These are phyloP conservation scores for Musa beccarii DNA, from an alignment of 176 grass and related monocot species.

Conservation along the genomic window DNA sequence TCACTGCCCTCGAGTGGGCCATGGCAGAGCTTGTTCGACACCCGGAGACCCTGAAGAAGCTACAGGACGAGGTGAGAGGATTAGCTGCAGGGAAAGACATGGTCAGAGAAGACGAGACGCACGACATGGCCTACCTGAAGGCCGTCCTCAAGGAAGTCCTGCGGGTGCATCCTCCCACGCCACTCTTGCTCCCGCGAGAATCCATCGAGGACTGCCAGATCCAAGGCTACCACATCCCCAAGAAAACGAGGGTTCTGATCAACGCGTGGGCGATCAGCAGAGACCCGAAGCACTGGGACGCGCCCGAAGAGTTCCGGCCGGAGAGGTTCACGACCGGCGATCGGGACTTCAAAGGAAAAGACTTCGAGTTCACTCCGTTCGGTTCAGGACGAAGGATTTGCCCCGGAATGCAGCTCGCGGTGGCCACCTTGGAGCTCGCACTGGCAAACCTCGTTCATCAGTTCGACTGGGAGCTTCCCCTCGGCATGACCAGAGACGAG, in stretches of 20 bases:
- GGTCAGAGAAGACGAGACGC: not conserved
- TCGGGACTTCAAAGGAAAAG: not conserved
- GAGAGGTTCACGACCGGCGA: not conserved
- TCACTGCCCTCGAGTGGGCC: not conserved
- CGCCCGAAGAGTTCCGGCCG: not conserved
- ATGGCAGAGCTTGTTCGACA: conserved; percentile 10
- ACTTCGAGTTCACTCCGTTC: conserved; percentile 8
- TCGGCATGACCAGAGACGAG: not conserved
- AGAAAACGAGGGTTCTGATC: not conserved
- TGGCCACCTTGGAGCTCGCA: not conserved
- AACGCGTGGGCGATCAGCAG: conserved; percentile 8
- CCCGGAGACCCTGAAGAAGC: not conserved
- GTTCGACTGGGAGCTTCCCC: conserved; percentile 1
- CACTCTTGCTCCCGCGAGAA: not conserved
- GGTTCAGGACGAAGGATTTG: not conserved
- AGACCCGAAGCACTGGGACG: not conserved
- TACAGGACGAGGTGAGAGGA: not conserved
- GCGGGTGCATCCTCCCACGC: not conserved
- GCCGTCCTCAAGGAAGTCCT: not conserved
- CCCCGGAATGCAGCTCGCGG: not conserved
- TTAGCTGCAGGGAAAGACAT: not conserved
- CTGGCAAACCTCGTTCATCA: not conserved
- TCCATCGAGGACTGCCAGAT: not conserved
- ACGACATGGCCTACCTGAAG: not conserved
- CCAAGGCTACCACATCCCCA: not conserved